phyloP scores from a whole-genome alignment of 352 stramenopile species.

The Pythium brassicae region DNA sequence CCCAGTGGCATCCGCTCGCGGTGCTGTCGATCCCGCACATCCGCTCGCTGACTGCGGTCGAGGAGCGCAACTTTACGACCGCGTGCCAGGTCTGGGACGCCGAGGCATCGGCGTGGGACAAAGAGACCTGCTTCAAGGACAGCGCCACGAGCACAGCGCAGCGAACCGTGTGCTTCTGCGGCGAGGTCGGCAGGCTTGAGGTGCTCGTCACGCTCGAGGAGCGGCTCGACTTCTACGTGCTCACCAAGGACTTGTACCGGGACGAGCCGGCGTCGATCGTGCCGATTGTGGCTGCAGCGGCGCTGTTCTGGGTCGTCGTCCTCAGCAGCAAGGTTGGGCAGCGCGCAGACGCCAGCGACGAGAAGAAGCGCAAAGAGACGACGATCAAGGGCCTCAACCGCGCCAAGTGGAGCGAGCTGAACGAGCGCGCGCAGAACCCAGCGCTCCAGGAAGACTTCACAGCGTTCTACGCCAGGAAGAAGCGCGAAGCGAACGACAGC shows the following conservation, averaged over 20 bases:
- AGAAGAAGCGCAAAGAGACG: constrained; percentile 41
- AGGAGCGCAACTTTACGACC: constrained; percentile 60
- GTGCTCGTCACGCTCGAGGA: constrained; percentile 64
- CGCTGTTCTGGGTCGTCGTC: constrained; percentile 36
- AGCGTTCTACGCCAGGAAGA: constrained; percentile 33
- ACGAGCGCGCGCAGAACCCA: constrained; percentile 24
- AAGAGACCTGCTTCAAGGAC: constrained; percentile 63
- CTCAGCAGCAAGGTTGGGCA: constrained; percentile 27
- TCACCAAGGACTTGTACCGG: constrained; percentile 51
- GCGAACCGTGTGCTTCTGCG: constrained; percentile 59
- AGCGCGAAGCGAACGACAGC: constrained; percentile 12
- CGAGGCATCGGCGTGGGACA: constrained; percentile 26
- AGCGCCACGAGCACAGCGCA: constrained; percentile 26
- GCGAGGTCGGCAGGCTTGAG: constrained; percentile 33
- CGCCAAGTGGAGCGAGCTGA: constrained; percentile 58
- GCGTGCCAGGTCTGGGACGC: constrained; percentile 52
- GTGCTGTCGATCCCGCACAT: constrained; percentile 46
- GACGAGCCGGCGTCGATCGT: constrained; percentile 55
- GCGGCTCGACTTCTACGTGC: constrained; percentile 54
- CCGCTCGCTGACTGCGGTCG: constrained; percentile 30
- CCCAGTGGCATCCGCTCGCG: constrained; percentile 36
- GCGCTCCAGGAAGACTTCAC: constrained; percentile 49
- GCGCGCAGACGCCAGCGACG: constrained; percentile 27
- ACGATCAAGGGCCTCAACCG: constrained; percentile 58
- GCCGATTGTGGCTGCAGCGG: constrained; percentile 26